Evolutionary conservation across 306 rosid genomes (phyloP).

Genomic region (Astragalus glycyphyllos): DNA sequence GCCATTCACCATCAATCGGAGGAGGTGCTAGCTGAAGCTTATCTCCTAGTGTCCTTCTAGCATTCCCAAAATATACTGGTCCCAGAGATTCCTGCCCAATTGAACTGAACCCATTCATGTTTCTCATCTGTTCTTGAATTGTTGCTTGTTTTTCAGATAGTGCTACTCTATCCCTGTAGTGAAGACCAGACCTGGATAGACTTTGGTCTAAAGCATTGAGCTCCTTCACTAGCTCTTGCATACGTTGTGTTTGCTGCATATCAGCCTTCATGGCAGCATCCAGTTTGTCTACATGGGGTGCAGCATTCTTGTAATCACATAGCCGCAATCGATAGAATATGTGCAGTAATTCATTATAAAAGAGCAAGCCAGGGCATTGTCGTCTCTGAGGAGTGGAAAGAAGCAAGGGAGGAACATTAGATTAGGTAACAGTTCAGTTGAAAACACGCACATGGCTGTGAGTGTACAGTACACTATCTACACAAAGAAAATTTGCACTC

Average conservation of each 20-base stretch:
- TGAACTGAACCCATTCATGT: conserved; percentile 55
- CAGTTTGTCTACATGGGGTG: conserved; percentile 82
- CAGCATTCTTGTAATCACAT: conserved; percentile 96
- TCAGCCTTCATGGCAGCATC: conserved; percentile 93
- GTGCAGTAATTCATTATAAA: conserved; percentile 89
- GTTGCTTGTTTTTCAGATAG: conserved; percentile 77
- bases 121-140: conserved; percentile 69
- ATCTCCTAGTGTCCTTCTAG: conserved; percentile 70
- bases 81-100: conserved; percentile 65
- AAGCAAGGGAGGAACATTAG: conserved; percentile 35
- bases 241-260: conserved; percentile 65
- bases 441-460: conserved; percentile 32
- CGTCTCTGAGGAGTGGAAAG: conserved; percentile 55
- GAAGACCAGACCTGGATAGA: conserved; percentile 83
- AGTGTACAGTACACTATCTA: conserved; percentile 4
- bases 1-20: conserved; percentile 98
- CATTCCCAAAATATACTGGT: conserved; percentile 85
- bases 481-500: conserved; percentile 48
- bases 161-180: conserved; percentile 78
- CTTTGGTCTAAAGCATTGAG: conserved; percentile 76
- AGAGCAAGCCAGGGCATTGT: conserved; percentile 82
- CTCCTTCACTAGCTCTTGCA: conserved; percentile 75
- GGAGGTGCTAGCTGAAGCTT: conserved; percentile 91
- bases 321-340: conserved; percentile 86
- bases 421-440: conserved; percentile 16